Base-by-base conservation (phyloP, 768 basidiomycete species). In the Tylopilus felleus region DNA sequence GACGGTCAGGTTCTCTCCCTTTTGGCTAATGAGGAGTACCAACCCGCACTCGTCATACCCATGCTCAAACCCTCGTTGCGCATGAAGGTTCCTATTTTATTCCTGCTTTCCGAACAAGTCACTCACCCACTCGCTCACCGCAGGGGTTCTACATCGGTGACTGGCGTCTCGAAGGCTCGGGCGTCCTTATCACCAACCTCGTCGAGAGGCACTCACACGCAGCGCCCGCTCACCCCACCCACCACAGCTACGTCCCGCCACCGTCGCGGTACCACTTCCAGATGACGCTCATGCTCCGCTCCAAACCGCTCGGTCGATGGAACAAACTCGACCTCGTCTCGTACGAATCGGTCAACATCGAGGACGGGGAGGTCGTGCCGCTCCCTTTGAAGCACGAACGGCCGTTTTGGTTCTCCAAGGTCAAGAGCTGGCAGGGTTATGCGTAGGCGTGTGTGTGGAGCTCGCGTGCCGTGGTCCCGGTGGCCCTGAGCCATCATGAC, bases 331-430 rank as follows among this genome's bases (percentile, higher is more conserved):
- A 90, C 49, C 78, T 95, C 21, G 65, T 75, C 42, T 75, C 77
- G 12, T 96, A 96, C 67, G 80, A 86, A 49, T 88, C 88, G 0
- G 81, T 95, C 5, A 81, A 88, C 52, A 61, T 89, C n/a, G 82
- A 80, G 54, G 87, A 80, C 17, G 92, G 90, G 3, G 92, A 93
- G 65, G 74, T 79, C 13, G 67, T 79, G 10, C 83, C 86, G 17
- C 73, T 96, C 27, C 75, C 82, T 10, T 71, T 94, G 60, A 91
- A 90, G 65, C 84, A 93, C 60, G 91, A 93, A 67, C 78, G 90
- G 51, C 83, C 92, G n/a, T 96, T 91, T 68, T 94, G 89, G 85
- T 97, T 97, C 72, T 94, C 92, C 39, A 93, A 89, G 71, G 90
- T 93, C 60, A 78, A 79, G 65, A 92, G 87, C 39, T 91, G 85